Evolutionary conservation across 306 rosid species (phyloP), one percentile per base, ranked within the genome.

Genomic region (Biancaea sappan): DNA sequence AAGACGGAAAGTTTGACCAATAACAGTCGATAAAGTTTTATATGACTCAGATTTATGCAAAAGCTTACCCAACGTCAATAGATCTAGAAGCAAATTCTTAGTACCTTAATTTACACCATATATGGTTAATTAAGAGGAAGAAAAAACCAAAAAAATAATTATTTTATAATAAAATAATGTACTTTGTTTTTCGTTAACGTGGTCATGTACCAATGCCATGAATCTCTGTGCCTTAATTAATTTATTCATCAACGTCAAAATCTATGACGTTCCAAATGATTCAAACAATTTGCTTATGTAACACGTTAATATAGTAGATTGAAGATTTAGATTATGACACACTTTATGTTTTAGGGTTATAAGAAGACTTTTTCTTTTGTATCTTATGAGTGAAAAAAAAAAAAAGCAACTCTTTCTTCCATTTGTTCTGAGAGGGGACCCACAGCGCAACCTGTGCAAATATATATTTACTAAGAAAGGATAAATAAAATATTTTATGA

Each of bases 1-100:
- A 54, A 38, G 74, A 57, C 31, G 31, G 2, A 34, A 68, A 67
- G 31, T 46, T 68, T 77, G 81, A 77, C 76, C 0, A 46, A 58
- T 31, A 26, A 61, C 31, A 13, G 26, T 16, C 35, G 5, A 15
- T 9, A 5, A 37, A 13, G 44, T 70, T 32, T 60, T 11, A 58
- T 48, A 24, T 26, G 71, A 50, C 65, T 18, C 13, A 35, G 19
- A 4, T 56, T 58, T 22, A 44, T 52, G 58, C 73, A 56, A 15
- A 14, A 18, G 77, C 53, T 54, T n/a, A 40, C 44, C 66, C 73
- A 43, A 26, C 37, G 56, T 12, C 5, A 1, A 19, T 4, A 38
- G 11, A 19, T 70, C 81, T 51, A 51, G 59, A 77, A 77, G 58
- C 57, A 50, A 70, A 15, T 47, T 8, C n/a, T 26, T n/a, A 29